Percentiles rank a stretch among this genome's conserved stretches.
These are phyloP conservation scores for Obelidium mucronatum DNA, from an alignment of 192 early-diverging fungal species.

Conservation along the genomic window DNA sequence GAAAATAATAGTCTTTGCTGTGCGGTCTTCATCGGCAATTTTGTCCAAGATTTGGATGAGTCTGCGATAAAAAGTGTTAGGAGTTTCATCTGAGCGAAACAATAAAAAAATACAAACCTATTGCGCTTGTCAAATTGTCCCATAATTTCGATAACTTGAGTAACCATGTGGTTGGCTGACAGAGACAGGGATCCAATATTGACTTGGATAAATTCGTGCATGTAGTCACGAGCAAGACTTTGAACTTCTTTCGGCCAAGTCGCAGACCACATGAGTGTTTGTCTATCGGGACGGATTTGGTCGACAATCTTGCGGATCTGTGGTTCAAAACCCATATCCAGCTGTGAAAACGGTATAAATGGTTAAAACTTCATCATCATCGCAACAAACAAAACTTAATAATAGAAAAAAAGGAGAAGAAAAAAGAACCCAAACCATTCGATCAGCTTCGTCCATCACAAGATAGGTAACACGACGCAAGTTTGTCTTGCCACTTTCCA, in stretches of 20 bases:
- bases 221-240: constrained; percentile 87
- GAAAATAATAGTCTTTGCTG: constrained; percentile 60
- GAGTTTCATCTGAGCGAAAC: background rate
- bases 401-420: background rate
- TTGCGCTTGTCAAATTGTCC: constrained; percentile 84
- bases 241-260: constrained; percentile 99
- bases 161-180: constrained; percentile 91
- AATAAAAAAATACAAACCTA: constrained; percentile 64
- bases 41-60: constrained; percentile 56
- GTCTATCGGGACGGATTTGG: constrained; percentile 95
- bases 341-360: constrained; percentile 65
- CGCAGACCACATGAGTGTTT: constrained; percentile 99
- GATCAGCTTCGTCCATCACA: constrained; percentile 98
- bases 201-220: constrained; percentile 94
- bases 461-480: constrained; percentile 94
- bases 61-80: constrained; percentile 26
- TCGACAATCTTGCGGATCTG: constrained; percentile 98
- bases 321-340: constrained; percentile 99
- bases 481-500: constrained; percentile 88
- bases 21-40: constrained; percentile 38
- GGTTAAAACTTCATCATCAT: constrained; percentile 53
- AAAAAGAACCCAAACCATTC: constrained; percentile 63
- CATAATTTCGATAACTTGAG: constrained; percentile 91
- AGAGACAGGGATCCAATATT: constrained; percentile 94
- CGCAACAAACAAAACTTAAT: constrained; percentile 52